Evolutionary conservation across 768 basidiomycete species (phyloP), one percentile per base, ranked within the genome.

Genomic region (Termitomyces sp.): DNA sequence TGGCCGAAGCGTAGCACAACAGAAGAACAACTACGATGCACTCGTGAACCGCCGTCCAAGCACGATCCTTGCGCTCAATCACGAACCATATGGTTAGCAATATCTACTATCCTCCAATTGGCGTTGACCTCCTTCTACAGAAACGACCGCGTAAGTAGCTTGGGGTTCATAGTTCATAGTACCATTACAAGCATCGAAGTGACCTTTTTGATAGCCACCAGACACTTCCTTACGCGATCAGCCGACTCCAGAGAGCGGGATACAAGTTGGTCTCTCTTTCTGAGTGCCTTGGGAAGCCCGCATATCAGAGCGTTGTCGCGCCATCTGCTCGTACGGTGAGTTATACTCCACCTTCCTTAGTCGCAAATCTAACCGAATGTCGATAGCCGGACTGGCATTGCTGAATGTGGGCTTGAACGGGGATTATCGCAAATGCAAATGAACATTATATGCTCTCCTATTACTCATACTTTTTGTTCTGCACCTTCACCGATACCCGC

Each of bases 211-310:
- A 32, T 53, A 73, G 73, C 30, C 67, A 67, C 34, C 61, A 73
- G 36, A 69, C 75, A 14, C 62, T 79, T 44, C 76, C 78, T 0
- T 72, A 75, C 57, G 78, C 72, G 10, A 76, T 80, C 52, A 53
- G 64, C 27, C 62, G 60, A 30, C 70, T 81, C 36, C 63, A 77
- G 57, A 59, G 47, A 0, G 76, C 76, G 2, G 79, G 77, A 3
- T 80, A 80, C 67, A 66, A 59, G 18, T 66, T 81, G 14, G 80
- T 79, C 16, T 76, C 73, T 5, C 56, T 80, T 5, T 73, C 79
- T 0, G 76, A 79, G 36, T 81, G 79, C 55, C 68, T 76, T 12
- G 78, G 75, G 2, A 61, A 62, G 55, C 60, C 68, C 18, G 68
- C 78, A 0, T 80, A 80, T 55, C 71, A 72, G 51, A 67, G 63